These are phyloP conservation scores for Corynascus novoguineensis DNA, from an alignment of 495 filamentous ascomycete genomes.

Conservation along the genomic window DNA sequence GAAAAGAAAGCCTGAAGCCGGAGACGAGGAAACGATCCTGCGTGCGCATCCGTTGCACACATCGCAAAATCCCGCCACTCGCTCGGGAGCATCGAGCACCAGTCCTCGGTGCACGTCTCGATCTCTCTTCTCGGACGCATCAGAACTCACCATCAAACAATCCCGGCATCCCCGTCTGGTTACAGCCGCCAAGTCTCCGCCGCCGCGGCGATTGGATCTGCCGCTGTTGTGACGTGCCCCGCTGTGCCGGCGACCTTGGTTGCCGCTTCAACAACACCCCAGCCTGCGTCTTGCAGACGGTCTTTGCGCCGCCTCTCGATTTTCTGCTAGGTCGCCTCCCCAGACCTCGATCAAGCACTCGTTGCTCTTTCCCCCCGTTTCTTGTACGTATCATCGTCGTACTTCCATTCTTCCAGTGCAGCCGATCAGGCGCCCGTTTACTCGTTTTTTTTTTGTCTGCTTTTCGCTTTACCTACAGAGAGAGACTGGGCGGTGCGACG, in stretches of 20 bases:
- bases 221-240: conserved; percentile 8
- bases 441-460: background rate
- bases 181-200: conserved; percentile 1
- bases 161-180: background rate
- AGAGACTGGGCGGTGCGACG: too few species aligned
- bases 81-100: background rate
- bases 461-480: background rate
- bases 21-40: background rate
- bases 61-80: background rate
- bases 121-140: background rate
- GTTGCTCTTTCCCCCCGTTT: conserved; percentile 27
- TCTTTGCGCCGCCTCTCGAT: conserved; percentile 27
- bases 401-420: conserved; percentile 17
- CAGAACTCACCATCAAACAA: too few species aligned
- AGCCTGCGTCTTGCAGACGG: conserved; percentile 12
- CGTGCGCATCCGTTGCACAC: too few species aligned
- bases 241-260: conserved; percentile 16
- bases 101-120: background rate
- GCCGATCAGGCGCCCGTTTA: conserved; percentile 13
- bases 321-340: conserved; percentile 26
- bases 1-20: background rate
- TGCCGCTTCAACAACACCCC: conserved; percentile 24
- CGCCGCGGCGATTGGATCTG: conserved; percentile 14
- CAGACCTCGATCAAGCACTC: conserved; percentile 3
- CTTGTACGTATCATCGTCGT: conserved; percentile 24